These are phyloP conservation scores for Xylaria palmicola DNA, from an alignment of 495 filamentous ascomycete genomes.

Conservation along the genomic window DNA sequence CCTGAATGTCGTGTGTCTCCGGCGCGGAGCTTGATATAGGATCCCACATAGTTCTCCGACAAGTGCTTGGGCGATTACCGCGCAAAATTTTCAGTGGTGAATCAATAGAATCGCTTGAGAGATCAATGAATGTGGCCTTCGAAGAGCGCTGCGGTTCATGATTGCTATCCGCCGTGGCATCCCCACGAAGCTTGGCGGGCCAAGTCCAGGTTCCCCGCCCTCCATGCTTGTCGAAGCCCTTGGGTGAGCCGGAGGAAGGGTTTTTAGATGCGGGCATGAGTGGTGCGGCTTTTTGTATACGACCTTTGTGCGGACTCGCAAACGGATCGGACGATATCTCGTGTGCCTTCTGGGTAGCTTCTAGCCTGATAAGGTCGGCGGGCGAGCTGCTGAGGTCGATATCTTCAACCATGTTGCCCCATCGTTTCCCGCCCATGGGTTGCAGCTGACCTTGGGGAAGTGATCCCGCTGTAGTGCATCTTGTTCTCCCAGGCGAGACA, in stretches of 20 bases:
- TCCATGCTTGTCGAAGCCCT: neutral
- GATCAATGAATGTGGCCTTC: conserved; percentile 23
- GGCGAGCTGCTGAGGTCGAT: conserved; percentile 30
- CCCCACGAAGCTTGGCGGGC: neutral
- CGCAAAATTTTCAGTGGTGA: neutral
- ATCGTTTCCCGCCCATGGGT: conserved; percentile 16
- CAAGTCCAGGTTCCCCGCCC: neutral
- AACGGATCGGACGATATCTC: conserved; percentile 25
- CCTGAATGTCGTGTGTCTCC: conserved; percentile 18
- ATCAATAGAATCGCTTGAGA: conserved; percentile 23
- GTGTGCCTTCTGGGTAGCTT: neutral
- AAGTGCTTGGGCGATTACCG: conserved; percentile 12
- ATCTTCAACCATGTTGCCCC: conserved; percentile 21
- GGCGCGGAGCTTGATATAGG: conserved; percentile 51
- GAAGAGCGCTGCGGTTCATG: neutral
- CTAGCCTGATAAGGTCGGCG: neutral
- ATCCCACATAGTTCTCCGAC: conserved; percentile 41
- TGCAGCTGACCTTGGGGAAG: conserved; percentile 6
- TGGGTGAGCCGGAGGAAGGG: conserved; percentile 19
- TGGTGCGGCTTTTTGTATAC: neutral
- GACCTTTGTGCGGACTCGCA: conserved; percentile 21
- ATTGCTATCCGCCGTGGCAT: conserved; percentile 1
- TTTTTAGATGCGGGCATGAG: conserved; percentile 9
- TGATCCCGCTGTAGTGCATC: neutral
- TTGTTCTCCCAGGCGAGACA: neutral